phyloP scores from a whole-genome alignment of 805 yeast genomes.

The Kuraishia piskuri region DNA sequence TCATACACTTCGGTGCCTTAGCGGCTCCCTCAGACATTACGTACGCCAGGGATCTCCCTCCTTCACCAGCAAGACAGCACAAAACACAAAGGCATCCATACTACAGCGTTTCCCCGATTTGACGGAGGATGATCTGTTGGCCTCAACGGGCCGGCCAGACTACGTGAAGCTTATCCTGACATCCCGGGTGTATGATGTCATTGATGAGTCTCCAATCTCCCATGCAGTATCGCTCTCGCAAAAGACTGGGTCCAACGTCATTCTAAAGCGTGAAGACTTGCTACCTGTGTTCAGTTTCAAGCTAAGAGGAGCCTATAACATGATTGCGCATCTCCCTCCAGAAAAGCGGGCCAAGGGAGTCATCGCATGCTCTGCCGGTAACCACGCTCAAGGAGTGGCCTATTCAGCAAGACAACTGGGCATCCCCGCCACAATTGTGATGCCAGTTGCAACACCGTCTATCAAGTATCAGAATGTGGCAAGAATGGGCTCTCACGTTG shows the following conservation, averaged over 20 bases:
- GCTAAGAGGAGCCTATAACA: constrained; percentile 94
- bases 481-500: constrained; percentile 90
- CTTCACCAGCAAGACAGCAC: not conserved
- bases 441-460: constrained; percentile 96
- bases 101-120: constrained; percentile 36
- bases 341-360: constrained; percentile 72
- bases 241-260: constrained; percentile 65
- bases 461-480: constrained; percentile 90
- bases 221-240: constrained; percentile 68
- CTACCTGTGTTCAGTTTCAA: constrained; percentile 95
- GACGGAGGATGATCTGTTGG: constrained; percentile 38
- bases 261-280: constrained; percentile 84
- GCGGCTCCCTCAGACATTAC: not conserved
- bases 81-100: constrained; percentile 1
- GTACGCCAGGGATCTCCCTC: not conserved
- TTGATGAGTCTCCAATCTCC: constrained; percentile 81
- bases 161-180: constrained; percentile 85
- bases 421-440: constrained; percentile 92
- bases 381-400: constrained; percentile 99
- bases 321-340: constrained; percentile 82
- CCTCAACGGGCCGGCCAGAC: constrained; percentile 69
- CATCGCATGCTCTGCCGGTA: constrained; percentile 97
- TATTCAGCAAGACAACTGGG: constrained; percentile 77
- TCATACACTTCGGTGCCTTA: not conserved
- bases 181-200: constrained; percentile 90